Evolutionary conservation across 768 basidiomycete genomes (phyloP).

Genomic region (Leccinum incarnatum): DNA sequence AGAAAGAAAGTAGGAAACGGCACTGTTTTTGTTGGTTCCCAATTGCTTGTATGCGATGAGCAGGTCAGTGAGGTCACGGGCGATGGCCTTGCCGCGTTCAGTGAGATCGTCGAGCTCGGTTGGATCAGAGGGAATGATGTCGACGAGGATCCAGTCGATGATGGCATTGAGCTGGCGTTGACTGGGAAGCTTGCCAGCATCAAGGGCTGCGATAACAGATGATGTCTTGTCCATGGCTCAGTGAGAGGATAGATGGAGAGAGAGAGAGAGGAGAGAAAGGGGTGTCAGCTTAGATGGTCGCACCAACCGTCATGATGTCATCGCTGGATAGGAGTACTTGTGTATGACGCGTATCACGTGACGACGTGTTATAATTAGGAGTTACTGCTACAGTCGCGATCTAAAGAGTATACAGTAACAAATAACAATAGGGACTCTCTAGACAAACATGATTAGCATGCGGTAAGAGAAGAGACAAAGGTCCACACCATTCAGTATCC

Average conservation of each 20-base stretch:
- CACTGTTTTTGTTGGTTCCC: constrained; percentile 57
- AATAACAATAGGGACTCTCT: constrained; percentile 7
- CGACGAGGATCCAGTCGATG: constrained; percentile 54
- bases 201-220: constrained; percentile 62
- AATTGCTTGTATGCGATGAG: constrained; percentile 59
- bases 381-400: background rate
- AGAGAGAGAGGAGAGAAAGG: background rate
- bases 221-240: constrained; percentile 60
- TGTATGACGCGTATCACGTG: constrained; percentile 20
- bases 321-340: constrained; percentile 15
- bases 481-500: constrained; percentile 19
- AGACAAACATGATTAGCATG: constrained; percentile 1
- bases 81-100: constrained; percentile 51
- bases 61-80: constrained; percentile 47
- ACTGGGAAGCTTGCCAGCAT: constrained; percentile 68
- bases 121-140: constrained; percentile 45
- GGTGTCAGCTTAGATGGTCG: background rate
- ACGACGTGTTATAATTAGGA: background rate
- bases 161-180: constrained; percentile 53
- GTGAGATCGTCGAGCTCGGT: constrained; percentile 43
- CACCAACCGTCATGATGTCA: background rate
- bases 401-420: background rate
- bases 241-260: background rate
- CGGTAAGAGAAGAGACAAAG: background rate
- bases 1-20: background rate